A percentile compares a stretch with the other conserved stretches of the same genome.
Conservation (phyloP, 768 basidiomycete genomes). For the Suillus alpinus region DNA sequence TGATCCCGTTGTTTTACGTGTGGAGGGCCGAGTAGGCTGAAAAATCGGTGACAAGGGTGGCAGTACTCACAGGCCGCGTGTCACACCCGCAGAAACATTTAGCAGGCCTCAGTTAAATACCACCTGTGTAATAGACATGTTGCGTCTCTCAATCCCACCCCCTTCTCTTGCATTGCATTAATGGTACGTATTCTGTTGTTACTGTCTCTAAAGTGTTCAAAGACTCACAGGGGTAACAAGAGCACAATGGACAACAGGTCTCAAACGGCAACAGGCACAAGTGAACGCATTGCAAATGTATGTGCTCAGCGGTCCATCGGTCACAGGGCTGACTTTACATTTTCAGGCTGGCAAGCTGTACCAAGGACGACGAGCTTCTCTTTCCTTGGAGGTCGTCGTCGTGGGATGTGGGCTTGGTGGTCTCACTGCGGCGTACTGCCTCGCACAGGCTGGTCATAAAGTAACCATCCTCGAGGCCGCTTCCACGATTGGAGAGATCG, state of each 20-base stretch:
- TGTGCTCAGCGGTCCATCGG: background rate
- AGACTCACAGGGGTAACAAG: background rate
- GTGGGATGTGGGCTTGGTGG: constrained; percentile 54
- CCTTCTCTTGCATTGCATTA: background rate
- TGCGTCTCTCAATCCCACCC: background rate
- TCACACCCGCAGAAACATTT: constrained; percentile 15
- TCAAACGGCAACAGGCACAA: background rate
- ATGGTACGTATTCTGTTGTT: background rate
- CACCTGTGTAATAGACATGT: background rate
- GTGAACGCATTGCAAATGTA: background rate
- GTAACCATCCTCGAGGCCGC: constrained; percentile 49
- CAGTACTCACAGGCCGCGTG: constrained; percentile 5
- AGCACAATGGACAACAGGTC: background rate
- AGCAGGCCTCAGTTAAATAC: constrained; percentile 10
- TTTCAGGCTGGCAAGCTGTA: constrained; percentile 15
- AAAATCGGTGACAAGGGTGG: background rate
- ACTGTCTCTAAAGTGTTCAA: background rate
- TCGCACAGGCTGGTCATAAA: constrained; percentile 46
- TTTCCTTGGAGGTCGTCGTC: constrained; percentile 37
- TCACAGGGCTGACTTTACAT: background rate
- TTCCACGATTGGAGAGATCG: constrained; percentile 38
- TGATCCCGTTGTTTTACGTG: background rate
- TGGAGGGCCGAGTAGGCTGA: background rate
- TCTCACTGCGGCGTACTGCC: constrained; percentile 41
- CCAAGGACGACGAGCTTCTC: constrained; percentile 20